A percentile compares a stretch with the other conserved stretches of the same genome.
phyloP scores from a whole-genome alignment of 805 yeast genomes.

The Lachancea fermentati region DNA sequence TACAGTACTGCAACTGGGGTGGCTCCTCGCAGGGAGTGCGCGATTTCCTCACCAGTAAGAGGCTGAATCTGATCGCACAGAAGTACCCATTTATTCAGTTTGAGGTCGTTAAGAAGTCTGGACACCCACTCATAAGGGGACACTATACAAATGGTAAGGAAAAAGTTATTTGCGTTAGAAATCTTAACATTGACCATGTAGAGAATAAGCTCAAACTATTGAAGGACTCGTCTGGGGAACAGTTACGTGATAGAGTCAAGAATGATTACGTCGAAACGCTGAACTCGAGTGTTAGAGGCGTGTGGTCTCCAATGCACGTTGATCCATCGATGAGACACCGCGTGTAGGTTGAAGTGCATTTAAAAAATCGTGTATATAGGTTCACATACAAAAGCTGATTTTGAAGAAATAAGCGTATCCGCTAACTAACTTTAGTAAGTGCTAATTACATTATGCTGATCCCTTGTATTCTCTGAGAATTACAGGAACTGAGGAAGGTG shows the following conservation, averaged over 20 bases:
- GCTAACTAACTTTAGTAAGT: neutral
- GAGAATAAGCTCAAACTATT: conserved; percentile 58
- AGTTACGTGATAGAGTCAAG: conserved; percentile 51
- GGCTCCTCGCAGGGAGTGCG: conserved; percentile 86
- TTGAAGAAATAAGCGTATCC: too few relatives aligned
- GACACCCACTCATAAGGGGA: conserved; percentile 75
- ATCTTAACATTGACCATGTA: conserved; percentile 57
- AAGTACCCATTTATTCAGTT: conserved; percentile 65
- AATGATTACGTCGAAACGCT: conserved; percentile 72
- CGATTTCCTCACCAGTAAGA: conserved; percentile 51
- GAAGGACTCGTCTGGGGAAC: conserved; percentile 63
- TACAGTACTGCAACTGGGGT: conserved; percentile 92
- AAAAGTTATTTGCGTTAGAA: conserved; percentile 71
- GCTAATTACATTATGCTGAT: conserved; percentile 21
- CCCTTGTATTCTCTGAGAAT: conserved; percentile 85
- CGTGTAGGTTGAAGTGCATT: conserved; percentile 10
- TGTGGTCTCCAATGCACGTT: conserved; percentile 95
- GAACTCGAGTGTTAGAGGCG: conserved; percentile 85
- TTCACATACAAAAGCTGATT: neutral
- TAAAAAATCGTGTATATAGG: neutral
- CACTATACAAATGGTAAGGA: conserved; percentile 43
- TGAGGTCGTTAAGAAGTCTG: conserved; percentile 60
- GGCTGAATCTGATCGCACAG: conserved; percentile 50
- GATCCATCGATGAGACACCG: conserved; percentile 28
- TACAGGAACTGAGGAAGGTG: conserved; percentile 98